Percentiles rank a stretch among this genome's conserved stretches.
Evolutionary conservation across 192 early-diverging fungal genomes (phyloP).

Genomic region (Entomortierella chlamydospora): DNA sequence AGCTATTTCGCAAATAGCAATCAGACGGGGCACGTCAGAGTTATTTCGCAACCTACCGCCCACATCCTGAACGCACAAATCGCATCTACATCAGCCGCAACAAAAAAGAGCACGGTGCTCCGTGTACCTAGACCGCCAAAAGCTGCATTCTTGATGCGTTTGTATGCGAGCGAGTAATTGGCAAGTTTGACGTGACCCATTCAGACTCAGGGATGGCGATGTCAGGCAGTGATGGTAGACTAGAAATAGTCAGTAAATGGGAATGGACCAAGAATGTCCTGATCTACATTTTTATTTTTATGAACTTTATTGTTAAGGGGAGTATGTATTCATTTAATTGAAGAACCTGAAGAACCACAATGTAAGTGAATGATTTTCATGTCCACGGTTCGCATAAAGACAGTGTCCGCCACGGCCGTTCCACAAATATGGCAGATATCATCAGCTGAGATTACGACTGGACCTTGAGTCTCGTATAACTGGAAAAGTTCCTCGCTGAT

Average conservation of each 20-base stretch:
- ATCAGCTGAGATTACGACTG: conserved; percentile 55
- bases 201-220: background rate
- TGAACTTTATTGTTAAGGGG: background rate
- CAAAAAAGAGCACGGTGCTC: conserved; percentile 64
- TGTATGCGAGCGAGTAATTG: conserved; percentile 51
- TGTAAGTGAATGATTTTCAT: conserved; percentile 55
- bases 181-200: conserved; percentile 55
- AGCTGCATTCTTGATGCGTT: conserved; percentile 51
- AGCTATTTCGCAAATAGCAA: too few species aligned
- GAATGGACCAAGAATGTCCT: background rate
- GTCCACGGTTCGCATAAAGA: conserved; percentile 55
- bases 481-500: conserved; percentile 56
- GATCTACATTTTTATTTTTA: background rate
- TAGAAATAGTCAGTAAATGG: background rate
- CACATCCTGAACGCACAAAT: conserved; percentile 86
- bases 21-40: background rate
- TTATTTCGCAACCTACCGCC: conserved; percentile 57
- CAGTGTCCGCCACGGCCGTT: conserved; percentile 46
- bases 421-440: conserved; percentile 56
- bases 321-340: background rate
- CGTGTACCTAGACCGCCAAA: conserved; percentile 26
- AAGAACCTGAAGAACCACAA: too few species aligned
- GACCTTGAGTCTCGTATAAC: conserved; percentile 53
- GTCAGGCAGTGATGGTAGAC: background rate
- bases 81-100: conserved; percentile 81